Conservation (phyloP, 2,329 filamentous ascomycete genomes). For the Fusarium tricinctum region DNA sequence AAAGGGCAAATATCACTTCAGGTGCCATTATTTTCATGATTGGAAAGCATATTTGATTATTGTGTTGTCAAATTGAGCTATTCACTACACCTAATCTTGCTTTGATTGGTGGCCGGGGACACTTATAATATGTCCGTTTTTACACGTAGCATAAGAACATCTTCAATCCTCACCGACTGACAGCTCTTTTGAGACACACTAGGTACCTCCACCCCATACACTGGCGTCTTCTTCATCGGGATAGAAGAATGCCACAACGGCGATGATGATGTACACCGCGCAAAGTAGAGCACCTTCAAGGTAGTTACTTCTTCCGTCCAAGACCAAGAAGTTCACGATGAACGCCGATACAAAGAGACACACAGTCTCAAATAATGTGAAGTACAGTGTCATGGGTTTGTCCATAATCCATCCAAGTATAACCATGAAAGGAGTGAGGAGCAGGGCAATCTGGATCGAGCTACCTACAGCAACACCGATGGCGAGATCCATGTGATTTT, state of each 20-base stretch:
- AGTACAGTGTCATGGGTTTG: slow-evolving; percentile 83
- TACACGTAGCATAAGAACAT: not conserved
- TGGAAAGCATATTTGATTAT: not conserved
- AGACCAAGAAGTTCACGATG: slow-evolving; percentile 88
- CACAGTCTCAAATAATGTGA: slow-evolving; percentile 90
- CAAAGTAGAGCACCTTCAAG: slow-evolving; percentile 81
- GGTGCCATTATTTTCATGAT: not conserved
- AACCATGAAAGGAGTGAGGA: slow-evolving; percentile 78
- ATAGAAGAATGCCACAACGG: slow-evolving; percentile 76
- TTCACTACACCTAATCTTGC: not conserved
- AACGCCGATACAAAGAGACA: slow-evolving; percentile 87
- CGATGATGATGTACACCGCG: slow-evolving; percentile 77
- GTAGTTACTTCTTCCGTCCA: slow-evolving; percentile 89
- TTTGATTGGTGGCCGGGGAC: not conserved
- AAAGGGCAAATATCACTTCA: no score
- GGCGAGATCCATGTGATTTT: slow-evolving; percentile 82
- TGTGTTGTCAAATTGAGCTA: not conserved
- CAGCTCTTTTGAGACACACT: not conserved
- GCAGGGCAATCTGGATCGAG: slow-evolving; percentile 79
- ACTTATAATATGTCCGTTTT: not conserved
- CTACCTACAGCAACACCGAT: slow-evolving; percentile 80
- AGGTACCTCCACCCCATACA: slow-evolving; percentile 49
- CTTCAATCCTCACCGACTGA: slow-evolving; percentile 23
- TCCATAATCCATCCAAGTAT: slow-evolving; percentile 79
- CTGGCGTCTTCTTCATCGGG: slow-evolving; percentile 66